A percentile compares a stretch with the other conserved stretches of the same genome.
These are phyloP conservation scores for Neonectria sp. DNA, from an alignment of 2,329 filamentous ascomycete species.

Conservation along the genomic window DNA sequence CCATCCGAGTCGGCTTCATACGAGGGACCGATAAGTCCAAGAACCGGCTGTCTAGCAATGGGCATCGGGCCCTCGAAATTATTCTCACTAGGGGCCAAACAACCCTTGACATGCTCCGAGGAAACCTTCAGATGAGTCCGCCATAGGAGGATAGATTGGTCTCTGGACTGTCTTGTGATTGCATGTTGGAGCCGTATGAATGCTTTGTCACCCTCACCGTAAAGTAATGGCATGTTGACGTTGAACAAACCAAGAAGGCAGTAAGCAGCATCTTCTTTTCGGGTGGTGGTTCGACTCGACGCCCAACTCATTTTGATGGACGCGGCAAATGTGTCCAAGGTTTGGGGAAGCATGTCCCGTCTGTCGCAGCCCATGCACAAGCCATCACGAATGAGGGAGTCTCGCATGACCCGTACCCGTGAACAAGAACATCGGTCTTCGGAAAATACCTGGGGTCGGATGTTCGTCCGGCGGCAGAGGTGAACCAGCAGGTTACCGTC, in stretches of 20 bases:
- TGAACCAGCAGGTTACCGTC: constrained; percentile 34
- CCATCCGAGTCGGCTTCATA: constrained; percentile 40
- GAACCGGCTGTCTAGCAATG: constrained; percentile 37
- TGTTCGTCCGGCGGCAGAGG: constrained; percentile 35
- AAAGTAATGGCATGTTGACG: constrained; percentile 50
- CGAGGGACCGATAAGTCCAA: constrained; percentile 31
- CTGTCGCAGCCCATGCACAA: constrained; percentile 29
- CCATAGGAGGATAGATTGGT: constrained; percentile 45
- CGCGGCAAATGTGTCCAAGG: constrained; percentile 41
- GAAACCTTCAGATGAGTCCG: neutral
- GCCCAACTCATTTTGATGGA: constrained; percentile 50
- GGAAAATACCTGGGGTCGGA: constrained; percentile 39
- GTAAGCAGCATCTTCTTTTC: constrained; percentile 50
- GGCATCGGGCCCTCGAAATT: constrained; percentile 34
- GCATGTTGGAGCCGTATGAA: constrained; percentile 45
- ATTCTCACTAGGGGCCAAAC: constrained; percentile 31
- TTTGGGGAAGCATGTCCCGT: constrained; percentile 38
- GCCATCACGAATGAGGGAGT: constrained; percentile 34
- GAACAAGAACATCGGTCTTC: constrained; percentile 38
- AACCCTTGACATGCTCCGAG: constrained; percentile 24
- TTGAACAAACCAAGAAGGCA: constrained; percentile 50
- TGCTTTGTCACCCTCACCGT: constrained; percentile 48
- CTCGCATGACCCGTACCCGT: too few relatives aligned
- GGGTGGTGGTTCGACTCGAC: constrained; percentile 42
- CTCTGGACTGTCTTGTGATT: constrained; percentile 42